phyloP scores from a whole-genome alignment of 306 rosid species.

The Acacia confusa region DNA sequence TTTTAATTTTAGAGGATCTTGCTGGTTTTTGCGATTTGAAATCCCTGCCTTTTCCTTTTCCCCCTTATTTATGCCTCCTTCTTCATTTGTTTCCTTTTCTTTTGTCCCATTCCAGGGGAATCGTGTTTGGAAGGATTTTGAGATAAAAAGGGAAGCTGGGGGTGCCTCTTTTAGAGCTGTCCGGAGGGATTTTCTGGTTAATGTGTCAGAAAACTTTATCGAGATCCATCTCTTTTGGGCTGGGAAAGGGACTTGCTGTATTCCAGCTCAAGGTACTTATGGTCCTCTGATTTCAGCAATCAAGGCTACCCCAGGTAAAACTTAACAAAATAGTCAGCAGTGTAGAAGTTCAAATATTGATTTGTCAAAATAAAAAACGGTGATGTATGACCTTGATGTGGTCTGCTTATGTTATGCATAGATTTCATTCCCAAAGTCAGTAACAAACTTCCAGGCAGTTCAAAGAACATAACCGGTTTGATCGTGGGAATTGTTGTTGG shows the following conservation, averaged over 20 bases:
- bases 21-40: neutral
- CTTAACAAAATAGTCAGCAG: neutral
- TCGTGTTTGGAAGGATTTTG: conserved; percentile 42
- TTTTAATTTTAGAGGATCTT: neutral
- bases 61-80: neutral
- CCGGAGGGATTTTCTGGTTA: conserved; percentile 33
- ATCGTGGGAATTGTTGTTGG: conserved; percentile 52
- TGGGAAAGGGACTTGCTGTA: conserved; percentile 77
- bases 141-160: conserved; percentile 47
- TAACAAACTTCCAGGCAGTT: conserved; percentile 38
- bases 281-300: conserved; percentile 61
- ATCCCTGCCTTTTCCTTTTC: too few relatives aligned
- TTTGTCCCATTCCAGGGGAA: conserved; percentile 40
- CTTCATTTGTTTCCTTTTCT: neutral
- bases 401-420: conserved; percentile 28
- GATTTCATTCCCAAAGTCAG: conserved; percentile 46
- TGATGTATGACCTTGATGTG: neutral
- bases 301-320: conserved; percentile 62
- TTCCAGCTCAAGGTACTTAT: conserved; percentile 41
- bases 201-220: conserved; percentile 57
- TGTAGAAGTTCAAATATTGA: conserved; percentile 13
- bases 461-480: conserved; percentile 43
- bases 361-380: neutral
- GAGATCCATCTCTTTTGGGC: conserved; percentile 90
- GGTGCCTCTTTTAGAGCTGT: conserved; percentile 50